phyloP scores from a whole-genome alignment of 768 basidiomycete genomes.

The Kwoniella sp. region DNA sequence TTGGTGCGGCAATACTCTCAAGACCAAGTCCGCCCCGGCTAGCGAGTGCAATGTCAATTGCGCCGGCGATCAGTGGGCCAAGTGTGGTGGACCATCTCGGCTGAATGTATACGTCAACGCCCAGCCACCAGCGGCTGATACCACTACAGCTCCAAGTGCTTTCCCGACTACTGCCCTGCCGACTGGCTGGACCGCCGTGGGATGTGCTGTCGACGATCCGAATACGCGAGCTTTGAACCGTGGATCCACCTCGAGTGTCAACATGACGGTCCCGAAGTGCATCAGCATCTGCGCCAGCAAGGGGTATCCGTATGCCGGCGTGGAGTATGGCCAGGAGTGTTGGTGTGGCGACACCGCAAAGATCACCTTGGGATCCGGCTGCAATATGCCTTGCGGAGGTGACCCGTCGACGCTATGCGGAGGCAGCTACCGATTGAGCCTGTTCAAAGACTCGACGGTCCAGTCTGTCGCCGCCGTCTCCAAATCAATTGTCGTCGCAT shows the following conservation, averaged over 20 bases:
- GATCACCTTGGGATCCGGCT: conserved; percentile 9
- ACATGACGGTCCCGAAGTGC: conserved; percentile 19
- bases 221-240: conserved; percentile 29
- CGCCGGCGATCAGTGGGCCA: conserved; percentile 11
- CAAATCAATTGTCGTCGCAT: not conserved
- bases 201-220: conserved; percentile 26
- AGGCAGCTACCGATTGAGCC: conserved; percentile 16
- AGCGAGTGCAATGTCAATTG: conserved; percentile 24
- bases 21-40: not conserved
- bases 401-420: conserved; percentile 17
- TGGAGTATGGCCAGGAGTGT: conserved; percentile 29
- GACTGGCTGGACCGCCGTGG: conserved; percentile 19
- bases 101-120: conserved; percentile 15
- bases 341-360: conserved; percentile 16
- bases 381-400: conserved; percentile 26
- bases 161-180: conserved; percentile 13
- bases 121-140: conserved; percentile 3
- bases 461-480: not conserved
- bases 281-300: conserved; percentile 13
- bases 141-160: conserved; percentile 4
- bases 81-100: conserved; percentile 16
- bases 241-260: conserved; percentile 21
- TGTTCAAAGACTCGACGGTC: conserved; percentile 4
- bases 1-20: conserved; percentile 15
- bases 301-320: conserved; percentile 22